Percentiles rank a stretch among this genome's conserved stretches.
These are phyloP conservation scores for Prillingera fragicola DNA, from an alignment of 1,284 basidiomycete species.

Conservation along the genomic window DNA sequence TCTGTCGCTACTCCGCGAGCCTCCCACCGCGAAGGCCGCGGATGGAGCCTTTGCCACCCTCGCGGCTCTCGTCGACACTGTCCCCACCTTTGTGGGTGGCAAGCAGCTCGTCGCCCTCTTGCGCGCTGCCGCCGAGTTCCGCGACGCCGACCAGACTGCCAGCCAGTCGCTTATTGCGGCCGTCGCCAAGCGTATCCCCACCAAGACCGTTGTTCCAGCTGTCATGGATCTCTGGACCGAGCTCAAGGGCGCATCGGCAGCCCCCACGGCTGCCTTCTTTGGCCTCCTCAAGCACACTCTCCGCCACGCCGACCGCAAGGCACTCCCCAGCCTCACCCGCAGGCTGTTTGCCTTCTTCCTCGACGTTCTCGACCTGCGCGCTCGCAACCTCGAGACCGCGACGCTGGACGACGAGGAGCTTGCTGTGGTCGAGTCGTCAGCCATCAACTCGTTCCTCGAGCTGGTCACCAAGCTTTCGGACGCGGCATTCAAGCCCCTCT, in stretches of 20 bases:
- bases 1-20: conserved; percentile 51
- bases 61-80: conserved; percentile 37
- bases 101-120: conserved; percentile 49
- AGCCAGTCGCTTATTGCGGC: conserved; percentile 50
- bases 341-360: conserved; percentile 75
- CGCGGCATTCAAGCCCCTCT: conserved; percentile 82
- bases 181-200: conserved; percentile 63
- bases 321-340: conserved; percentile 66
- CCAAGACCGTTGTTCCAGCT: conserved; percentile 62
- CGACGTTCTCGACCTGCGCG: conserved; percentile 65
- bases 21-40: conserved; percentile 14
- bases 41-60: conserved; percentile 29
- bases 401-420: conserved; percentile 35
- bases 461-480: conserved; percentile 92
- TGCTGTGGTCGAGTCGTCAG: conserved; percentile 47
- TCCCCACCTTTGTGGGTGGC: conserved; percentile 48
- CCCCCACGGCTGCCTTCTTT: conserved; percentile 55
- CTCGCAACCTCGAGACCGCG: conserved; percentile 22
- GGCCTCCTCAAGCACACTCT: conserved; percentile 62
- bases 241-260: conserved; percentile 24
- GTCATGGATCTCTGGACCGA: conserved; percentile 51
- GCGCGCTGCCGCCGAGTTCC: conserved; percentile 33
- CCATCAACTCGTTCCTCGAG: conserved; percentile 71
- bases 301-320: conserved; percentile 59
- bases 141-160: conserved; percentile 20